Evolutionary conservation across 306 rosid species (phyloP).

Genomic region (Spatholobus suberectus): DNA sequence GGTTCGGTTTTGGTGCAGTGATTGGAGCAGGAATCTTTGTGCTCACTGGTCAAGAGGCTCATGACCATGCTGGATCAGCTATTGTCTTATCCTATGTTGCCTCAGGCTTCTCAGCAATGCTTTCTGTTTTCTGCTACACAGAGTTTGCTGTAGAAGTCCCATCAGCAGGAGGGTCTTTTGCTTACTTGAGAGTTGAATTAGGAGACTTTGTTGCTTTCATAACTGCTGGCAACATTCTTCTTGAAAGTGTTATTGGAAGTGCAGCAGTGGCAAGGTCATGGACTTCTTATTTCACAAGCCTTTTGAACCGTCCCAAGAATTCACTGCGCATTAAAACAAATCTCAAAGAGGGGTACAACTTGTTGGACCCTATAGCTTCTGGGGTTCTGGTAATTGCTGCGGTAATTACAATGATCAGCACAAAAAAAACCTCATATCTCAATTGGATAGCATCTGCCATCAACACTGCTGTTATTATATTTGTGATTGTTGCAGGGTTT

Average conservation of each 20-base stretch:
- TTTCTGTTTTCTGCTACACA: constrained; percentile 82
- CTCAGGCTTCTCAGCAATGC: too few species aligned
- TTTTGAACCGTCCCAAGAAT: constrained; percentile 55
- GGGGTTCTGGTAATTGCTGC: constrained; percentile 51
- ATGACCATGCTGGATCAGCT: constrained; percentile 68
- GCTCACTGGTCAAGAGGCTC: constrained; percentile 71
- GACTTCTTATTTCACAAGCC: constrained; percentile 79
- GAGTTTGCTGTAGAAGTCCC: constrained; percentile 85
- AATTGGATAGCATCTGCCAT: constrained; percentile 77
- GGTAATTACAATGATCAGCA: constrained; percentile 64
- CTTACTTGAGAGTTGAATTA: constrained; percentile 73
- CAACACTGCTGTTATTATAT: constrained; percentile 58
- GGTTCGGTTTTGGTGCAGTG: constrained; percentile 86
- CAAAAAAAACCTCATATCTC: constrained; percentile 65
- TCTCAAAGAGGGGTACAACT: constrained; percentile 55
- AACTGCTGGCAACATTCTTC: constrained; percentile 80
- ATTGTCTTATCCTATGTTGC: constrained; percentile 69
- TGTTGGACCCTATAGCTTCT: constrained; percentile 73
- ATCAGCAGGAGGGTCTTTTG: constrained; percentile 83
- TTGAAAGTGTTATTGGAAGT: constrained; percentile 65
- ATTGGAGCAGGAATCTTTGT: constrained; percentile 87
- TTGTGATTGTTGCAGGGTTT: constrained; percentile 64
- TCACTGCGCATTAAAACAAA: constrained; percentile 59
- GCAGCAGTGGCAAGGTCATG: constrained; percentile 77
- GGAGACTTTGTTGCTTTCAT: constrained; percentile 85